Evolutionary conservation across 176 grass and related monocot genomes (phyloP).

Genomic region (Miscanthus lutarioriparius): DNA sequence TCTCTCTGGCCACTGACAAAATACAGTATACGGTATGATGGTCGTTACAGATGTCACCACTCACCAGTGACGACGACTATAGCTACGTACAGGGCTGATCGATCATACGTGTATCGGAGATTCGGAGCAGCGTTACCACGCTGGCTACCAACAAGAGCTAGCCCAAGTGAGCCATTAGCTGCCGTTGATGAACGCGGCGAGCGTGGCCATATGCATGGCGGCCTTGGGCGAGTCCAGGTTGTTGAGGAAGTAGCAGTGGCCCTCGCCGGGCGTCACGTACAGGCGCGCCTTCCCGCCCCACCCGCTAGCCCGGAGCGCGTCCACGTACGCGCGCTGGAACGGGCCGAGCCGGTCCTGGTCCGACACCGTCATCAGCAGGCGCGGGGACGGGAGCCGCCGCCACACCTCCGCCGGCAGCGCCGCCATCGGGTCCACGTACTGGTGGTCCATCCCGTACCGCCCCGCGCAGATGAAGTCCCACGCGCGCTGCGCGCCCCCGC

Average conservation of each 20-base stretch:
- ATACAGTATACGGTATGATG: background rate
- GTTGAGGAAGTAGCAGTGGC: slow-evolving; percentile 65
- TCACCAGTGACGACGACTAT: background rate
- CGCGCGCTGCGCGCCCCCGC: background rate
- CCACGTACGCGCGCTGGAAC: slow-evolving; percentile 53
- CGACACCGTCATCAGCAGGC: slow-evolving; percentile 62
- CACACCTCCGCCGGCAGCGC: slow-evolving; percentile 33
- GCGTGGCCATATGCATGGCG: slow-evolving; percentile 53
- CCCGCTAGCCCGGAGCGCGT: slow-evolving; percentile 51
- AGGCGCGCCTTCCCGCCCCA: slow-evolving; percentile 43
- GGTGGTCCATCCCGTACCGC: slow-evolving; percentile 52
- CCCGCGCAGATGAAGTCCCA: slow-evolving; percentile 68
- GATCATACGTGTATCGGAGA: background rate
- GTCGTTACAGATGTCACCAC: background rate
- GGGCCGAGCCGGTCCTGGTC: slow-evolving; percentile 53
- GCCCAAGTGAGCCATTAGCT: background rate
- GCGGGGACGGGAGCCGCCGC: slow-evolving; percentile 25
- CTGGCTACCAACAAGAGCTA: background rate
- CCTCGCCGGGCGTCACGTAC: slow-evolving; percentile 45
- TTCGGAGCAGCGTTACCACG: background rate
- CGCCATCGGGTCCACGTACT: slow-evolving; percentile 62
- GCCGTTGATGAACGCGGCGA: slow-evolving; percentile 38
- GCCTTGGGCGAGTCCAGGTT: slow-evolving; percentile 48
- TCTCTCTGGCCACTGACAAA: background rate
- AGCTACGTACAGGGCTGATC: background rate